Conservation (phyloP, 768 basidiomycete genomes). For the Leccinellum luteum region DNA sequence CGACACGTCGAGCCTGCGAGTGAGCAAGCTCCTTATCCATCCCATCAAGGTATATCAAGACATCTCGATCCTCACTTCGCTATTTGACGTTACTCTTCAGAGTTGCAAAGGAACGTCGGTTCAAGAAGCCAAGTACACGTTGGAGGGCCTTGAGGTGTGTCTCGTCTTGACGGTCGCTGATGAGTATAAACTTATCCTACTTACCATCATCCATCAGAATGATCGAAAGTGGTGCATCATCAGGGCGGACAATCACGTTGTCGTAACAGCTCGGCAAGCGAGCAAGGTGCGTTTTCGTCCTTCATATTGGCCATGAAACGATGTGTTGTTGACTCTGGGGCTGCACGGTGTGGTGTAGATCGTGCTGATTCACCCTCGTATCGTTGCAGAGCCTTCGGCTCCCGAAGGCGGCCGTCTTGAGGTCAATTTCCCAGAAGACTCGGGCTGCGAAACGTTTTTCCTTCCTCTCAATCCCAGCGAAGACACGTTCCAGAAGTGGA, state of each 20-base stretch:
- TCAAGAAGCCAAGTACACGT: conserved; percentile 50
- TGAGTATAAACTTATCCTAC: background rate
- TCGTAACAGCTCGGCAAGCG: conserved; percentile 68
- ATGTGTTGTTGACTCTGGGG: background rate
- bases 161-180: background rate
- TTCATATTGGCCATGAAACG: background rate
- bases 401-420: conserved; percentile 48
- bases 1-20: conserved; percentile 36
- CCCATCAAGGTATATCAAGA: conserved; percentile 54
- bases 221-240: conserved; percentile 73
- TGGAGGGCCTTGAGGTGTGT: conserved; percentile 63
- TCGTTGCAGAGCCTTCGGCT: conserved; percentile 44
- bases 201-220: conserved; percentile 41
- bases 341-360: conserved; percentile 41
- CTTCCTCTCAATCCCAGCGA: conserved; percentile 56
- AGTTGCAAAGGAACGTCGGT: conserved; percentile 72
- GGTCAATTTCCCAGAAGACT: conserved; percentile 59
- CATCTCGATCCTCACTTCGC: background rate
- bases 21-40: conserved; percentile 61
- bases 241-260: conserved; percentile 47
- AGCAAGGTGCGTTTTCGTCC: conserved; percentile 43
- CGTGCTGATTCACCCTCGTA: conserved; percentile 60
- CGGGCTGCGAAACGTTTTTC: conserved; percentile 54
- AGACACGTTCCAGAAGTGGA: conserved; percentile 51
- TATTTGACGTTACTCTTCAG: conserved; percentile 34